Base-by-base conservation (phyloP, 2,329 filamentous ascomycete species). In the Epichloe typhina region DNA sequence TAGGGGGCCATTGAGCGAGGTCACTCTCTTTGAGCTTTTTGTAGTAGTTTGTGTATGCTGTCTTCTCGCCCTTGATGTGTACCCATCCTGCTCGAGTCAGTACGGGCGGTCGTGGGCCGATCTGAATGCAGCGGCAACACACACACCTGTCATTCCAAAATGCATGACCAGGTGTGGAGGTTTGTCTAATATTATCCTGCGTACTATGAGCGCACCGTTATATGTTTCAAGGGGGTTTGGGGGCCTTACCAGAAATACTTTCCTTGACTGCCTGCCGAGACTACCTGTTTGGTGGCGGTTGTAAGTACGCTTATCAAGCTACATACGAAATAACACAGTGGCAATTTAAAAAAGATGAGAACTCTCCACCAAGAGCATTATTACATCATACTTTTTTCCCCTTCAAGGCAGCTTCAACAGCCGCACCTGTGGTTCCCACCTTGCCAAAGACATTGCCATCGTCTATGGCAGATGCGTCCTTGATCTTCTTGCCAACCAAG, bases 361-460 rank as follows among this genome's bases (percentile, higher is more conserved):
- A 4, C 9, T 31, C 8, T 31, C 31, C 31, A 31, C 8, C 31
- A 31, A 31, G 31, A 9, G 31, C 9, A 11, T 31, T 21, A 11
- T 31, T 21, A 11, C 23, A 5, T 41, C 53, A 43, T 52, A 73
- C 72, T 61, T 81, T 88, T 61, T 86, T 91, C 4, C 88, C 88
- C 3, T 75, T 75, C 61, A 96, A 72, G 1, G 84, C 82, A 50
- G 79, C 76, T 58, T 86, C 74, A 55, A 98, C 89, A 33, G 83
- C 84, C 0, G 78, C 66, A 0, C 84, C 87, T 17, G 78, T 87
- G 0, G 86, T 94, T 33, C 90, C 89, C 19, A 82, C 89, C 68
- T 97, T 96, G 58, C 90, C 89, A 66, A 90, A 98, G 5, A 98
- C 77, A 62, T 86, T 91, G 58, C 73, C 72, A 69, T 98, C 91